These are phyloP conservation scores for Poa pratensis DNA, from an alignment of 176 grass and related monocot species.

Conservation along the genomic window DNA sequence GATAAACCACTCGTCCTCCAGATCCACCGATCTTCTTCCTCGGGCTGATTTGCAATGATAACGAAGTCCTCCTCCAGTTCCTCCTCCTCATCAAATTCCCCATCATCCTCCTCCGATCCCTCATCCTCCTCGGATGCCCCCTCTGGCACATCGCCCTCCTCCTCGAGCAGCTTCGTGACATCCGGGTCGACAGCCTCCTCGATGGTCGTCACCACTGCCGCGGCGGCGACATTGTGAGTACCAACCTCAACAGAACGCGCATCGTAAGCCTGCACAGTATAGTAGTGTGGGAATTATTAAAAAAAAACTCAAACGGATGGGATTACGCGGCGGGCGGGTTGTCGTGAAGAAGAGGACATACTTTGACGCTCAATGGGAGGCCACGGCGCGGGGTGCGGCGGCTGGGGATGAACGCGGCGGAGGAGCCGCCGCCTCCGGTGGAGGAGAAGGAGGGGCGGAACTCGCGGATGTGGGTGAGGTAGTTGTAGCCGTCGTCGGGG, in stretches of 20 bases:
- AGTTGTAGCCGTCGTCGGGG: constrained; percentile 92
- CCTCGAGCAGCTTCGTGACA: constrained; percentile 62
- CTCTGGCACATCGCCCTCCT: not conserved
- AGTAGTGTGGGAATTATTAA: not conserved
- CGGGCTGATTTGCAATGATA: constrained; percentile 58
- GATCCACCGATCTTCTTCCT: constrained; percentile 43
- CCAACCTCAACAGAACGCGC: constrained; percentile 49
- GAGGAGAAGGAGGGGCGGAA: constrained; percentile 59
- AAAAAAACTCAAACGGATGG: not conserved
- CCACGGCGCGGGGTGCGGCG: constrained; percentile 52
- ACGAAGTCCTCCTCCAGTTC: constrained; percentile 90
- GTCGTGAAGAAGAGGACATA: not conserved
- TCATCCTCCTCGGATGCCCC: not conserved
- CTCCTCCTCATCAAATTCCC: constrained; percentile 3
- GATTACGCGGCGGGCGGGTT: not conserved
- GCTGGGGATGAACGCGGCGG: constrained; percentile 60
- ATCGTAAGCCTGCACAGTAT: constrained; percentile 62
- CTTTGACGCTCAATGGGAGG: constrained; percentile 68
- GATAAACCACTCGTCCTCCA: constrained; percentile 93
- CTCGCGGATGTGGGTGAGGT: constrained; percentile 78
- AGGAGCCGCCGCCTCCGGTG: constrained; percentile 56
- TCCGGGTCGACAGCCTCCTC: constrained; percentile 67
- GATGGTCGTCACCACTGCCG: not conserved
- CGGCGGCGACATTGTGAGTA: constrained; percentile 2
- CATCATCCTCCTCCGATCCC: not conserved